phyloP scores from a whole-genome alignment of 1,284 basidiomycete species.

The Coriolopsis trogii region DNA sequence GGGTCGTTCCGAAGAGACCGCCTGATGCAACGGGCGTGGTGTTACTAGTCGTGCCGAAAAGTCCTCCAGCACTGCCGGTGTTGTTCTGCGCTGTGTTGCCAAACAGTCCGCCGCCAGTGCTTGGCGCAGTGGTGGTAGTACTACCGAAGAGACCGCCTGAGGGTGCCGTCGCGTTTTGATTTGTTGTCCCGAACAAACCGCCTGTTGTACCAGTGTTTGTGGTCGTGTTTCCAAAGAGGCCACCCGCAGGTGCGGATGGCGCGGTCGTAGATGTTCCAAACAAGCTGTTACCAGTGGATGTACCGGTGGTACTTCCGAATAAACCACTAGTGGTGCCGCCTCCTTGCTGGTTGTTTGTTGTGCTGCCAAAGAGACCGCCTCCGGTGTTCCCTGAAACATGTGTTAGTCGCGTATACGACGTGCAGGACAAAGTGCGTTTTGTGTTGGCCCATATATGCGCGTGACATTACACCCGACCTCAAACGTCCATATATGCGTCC shows the following conservation, averaged over 20 bases:
- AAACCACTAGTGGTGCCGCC: neutral
- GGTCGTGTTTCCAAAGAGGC: constrained; percentile 20
- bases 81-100: constrained; percentile 28
- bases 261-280: constrained; percentile 9
- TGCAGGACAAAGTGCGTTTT: too few species aligned
- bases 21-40: constrained; percentile 11
- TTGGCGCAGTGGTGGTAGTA: constrained; percentile 7
- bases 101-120: constrained; percentile 22
- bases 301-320: neutral
- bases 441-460: too few species aligned
- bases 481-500: too few species aligned
- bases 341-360: neutral
- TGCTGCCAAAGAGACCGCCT: constrained; percentile 35
- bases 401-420: too few species aligned
- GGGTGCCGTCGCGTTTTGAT: constrained; percentile 13
- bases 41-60: too few species aligned
- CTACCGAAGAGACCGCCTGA: constrained; percentile 26
- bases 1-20: constrained; percentile 26
- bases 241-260: neutral
- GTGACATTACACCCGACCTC: too few species aligned
- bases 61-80: constrained; percentile 16
- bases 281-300: neutral
- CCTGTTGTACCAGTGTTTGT: constrained; percentile 13
- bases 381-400: constrained; percentile 5
- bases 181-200: constrained; percentile 40